Base-by-base conservation (phyloP, 1,284 basidiomycete species). In the Papiliotrema terrestris region DNA sequence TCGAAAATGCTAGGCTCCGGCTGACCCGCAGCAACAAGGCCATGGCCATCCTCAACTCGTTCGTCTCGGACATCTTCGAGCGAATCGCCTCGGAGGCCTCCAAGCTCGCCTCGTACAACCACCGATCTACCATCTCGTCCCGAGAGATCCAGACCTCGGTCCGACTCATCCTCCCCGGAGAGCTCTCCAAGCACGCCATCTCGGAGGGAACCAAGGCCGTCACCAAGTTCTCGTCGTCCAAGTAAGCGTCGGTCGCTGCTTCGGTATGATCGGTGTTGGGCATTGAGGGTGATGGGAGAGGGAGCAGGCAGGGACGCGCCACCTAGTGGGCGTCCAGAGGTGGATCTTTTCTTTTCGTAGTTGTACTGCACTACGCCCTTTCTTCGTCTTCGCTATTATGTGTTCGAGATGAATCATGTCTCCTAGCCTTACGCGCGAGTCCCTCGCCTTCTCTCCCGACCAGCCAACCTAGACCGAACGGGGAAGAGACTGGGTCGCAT, bases 61-160 rank as follows among this genome's bases (percentile, higher is more conserved):
- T 92, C 61, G 89, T 93, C 69, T 90, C 90, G 64, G 90, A 93
- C 73, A 90, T 95, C 78, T 95, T 94, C 65, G 91, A 95, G 80
- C 87, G 90, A 49, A 91, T 95, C 68, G 91, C 92, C 15, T 84
- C 83, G 41, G 92, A 96, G 76, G 91, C 89, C 15, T 89, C 87
- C 64, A 91, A 92, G 81, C 87, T 95, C 63, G 90, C 91, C 38
- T 82, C 86, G 3, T 93, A 94, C 83, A 92, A 90, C 60, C 91
- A 92, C 83, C 91, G 91, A 80, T 91, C 89, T 13, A 95, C 91
- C 52, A 93, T 94, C 79, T 92, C 91, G 53, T 92, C 90, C 47
- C 88, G 91, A 58, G 91, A 94, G 79, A 93, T 94, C 70, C 91
- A 93, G 78, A 94, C 91, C 47, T 84, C 88, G 52, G 90, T 93